Conservation (phyloP, 148 eudicot species). For the Pharnaceum exiguum region DNA sequence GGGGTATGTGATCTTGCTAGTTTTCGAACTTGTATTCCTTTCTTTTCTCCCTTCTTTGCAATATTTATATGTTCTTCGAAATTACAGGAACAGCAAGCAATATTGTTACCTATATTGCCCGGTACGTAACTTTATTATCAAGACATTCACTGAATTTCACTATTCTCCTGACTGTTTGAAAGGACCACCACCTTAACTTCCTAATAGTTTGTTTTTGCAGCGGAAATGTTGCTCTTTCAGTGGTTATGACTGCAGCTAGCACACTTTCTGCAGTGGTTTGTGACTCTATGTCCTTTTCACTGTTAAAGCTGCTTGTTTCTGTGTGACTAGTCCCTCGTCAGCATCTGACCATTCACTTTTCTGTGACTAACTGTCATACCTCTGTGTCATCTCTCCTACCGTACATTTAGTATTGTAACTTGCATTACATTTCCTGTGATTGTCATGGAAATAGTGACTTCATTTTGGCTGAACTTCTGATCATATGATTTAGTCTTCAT, state of each 20-base stretch:
- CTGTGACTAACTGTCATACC: too few relatives aligned
- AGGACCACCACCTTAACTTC: neutral
- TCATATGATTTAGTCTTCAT: too few relatives aligned
- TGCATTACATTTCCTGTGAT: too few relatives aligned
- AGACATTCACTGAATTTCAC: neutral
- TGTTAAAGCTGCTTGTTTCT: neutral
- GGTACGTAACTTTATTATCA: slow-evolving; percentile 32
- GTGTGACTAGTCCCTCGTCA: too few relatives aligned
- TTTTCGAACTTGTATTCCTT: neutral
- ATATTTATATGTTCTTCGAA: slow-evolving; percentile 3
- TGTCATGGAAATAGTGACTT: too few relatives aligned
- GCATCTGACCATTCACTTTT: too few relatives aligned
- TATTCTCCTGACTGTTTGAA: neutral
- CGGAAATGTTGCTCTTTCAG: slow-evolving; percentile 88
- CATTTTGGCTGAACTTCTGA: too few relatives aligned
- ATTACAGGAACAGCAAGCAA: slow-evolving; percentile 85
- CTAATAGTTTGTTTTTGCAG: slow-evolving; percentile 34
- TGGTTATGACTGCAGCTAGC: slow-evolving; percentile 88
- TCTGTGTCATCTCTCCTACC: too few relatives aligned
- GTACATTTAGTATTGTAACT: too few relatives aligned
- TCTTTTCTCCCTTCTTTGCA: slow-evolving; percentile 2
- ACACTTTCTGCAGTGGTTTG: slow-evolving; percentile 81
- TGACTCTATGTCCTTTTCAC: slow-evolving; percentile 14
- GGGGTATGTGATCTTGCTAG: slow-evolving; percentile 41
- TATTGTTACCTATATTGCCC: slow-evolving; percentile 80